These are phyloP conservation scores for Geotrichum cucujoidarum DNA, from an alignment of 1,139 yeast species.

Conservation along the genomic window DNA sequence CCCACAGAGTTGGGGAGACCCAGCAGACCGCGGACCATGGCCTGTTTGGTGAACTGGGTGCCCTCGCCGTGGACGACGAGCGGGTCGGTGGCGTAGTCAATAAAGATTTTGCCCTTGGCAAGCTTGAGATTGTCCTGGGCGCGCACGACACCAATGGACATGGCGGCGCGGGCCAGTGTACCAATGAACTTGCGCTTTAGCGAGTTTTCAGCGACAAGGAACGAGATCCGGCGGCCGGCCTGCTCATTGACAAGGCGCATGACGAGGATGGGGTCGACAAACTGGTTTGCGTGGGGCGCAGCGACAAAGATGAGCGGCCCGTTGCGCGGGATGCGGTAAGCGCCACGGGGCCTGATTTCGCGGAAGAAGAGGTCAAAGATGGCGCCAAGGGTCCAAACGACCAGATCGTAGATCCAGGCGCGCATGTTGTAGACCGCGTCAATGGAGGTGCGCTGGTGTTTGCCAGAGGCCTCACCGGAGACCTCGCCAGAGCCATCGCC, in stretches of 20 bases:
- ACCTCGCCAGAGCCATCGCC: too few relatives aligned
- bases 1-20: slow-evolving; percentile 81
- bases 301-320: slow-evolving; percentile 94
- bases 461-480: too few relatives aligned
- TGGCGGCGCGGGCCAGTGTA: slow-evolving; percentile 63
- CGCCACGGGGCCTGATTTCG: slow-evolving; percentile 86
- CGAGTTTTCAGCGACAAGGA: slow-evolving; percentile 81
- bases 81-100: slow-evolving; percentile 41
- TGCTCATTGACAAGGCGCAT: slow-evolving; percentile 76
- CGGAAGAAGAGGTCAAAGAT: slow-evolving; percentile 67
- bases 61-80: slow-evolving; percentile 56
- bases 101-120: slow-evolving; percentile 58
- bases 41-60: slow-evolving; percentile 64
- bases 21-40: slow-evolving; percentile 61
- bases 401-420: slow-evolving; percentile 36
- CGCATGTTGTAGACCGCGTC: slow-evolving; percentile 22
- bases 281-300: slow-evolving; percentile 97
- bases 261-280: slow-evolving; percentile 82
- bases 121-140: slow-evolving; percentile 75
- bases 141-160: slow-evolving; percentile 84
- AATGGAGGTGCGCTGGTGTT: slow-evolving; percentile 18
- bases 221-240: slow-evolving; percentile 70
- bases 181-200: slow-evolving; percentile 68
- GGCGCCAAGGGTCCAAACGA: slow-evolving; percentile 36
- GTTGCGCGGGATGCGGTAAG: slow-evolving; percentile 72